phyloP scores from a whole-genome alignment of 352 stramenopile species.

The Phytophthora citrophthora region DNA sequence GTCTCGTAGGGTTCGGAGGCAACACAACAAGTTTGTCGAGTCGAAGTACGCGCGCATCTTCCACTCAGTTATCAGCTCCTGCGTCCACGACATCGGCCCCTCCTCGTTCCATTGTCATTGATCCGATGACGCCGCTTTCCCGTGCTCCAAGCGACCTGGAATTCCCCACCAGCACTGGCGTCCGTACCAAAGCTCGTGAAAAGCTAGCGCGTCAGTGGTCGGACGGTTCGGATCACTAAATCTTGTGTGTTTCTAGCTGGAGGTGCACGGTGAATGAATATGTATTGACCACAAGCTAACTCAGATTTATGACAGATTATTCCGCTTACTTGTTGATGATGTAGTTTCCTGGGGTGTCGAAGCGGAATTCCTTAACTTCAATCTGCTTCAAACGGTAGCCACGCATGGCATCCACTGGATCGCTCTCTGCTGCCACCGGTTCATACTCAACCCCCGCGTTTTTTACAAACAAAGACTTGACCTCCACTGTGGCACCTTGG shows the following conservation, averaged over 20 bases:
- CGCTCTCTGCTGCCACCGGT: constrained; percentile 11
- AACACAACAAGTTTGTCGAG: constrained; percentile 38
- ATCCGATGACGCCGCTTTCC: constrained; percentile 57
- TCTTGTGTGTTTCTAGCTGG: constrained; percentile 6
- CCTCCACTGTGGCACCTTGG: constrained; percentile 48
- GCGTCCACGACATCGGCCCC: constrained; percentile 20
- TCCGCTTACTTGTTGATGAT: constrained; percentile 43
- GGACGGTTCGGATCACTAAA: constrained; percentile 41
- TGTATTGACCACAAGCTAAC: constrained; percentile 14
- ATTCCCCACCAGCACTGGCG: constrained; percentile 55
- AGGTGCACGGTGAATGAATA: constrained; percentile 3
- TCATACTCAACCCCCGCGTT: constrained; percentile 64
- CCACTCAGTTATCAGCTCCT: constrained; percentile 9
- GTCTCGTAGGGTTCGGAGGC: constrained; percentile 35
- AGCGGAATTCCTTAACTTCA: constrained; percentile 50
- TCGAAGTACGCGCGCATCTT: constrained; percentile 21
- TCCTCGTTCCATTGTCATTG: constrained; percentile 44
- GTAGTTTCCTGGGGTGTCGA: constrained; percentile 56
- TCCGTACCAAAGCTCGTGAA: constrained; percentile 62
- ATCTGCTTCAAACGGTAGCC: constrained; percentile 54
- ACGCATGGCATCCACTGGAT: constrained; percentile 61
- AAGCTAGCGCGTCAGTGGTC: constrained; percentile 70
- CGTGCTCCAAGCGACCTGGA: constrained; percentile 40
- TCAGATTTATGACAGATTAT: too few species aligned
- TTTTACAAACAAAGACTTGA: constrained; percentile 46